Conservation (phyloP, 768 basidiomycete genomes). For the Lactarius evosmus region DNA sequence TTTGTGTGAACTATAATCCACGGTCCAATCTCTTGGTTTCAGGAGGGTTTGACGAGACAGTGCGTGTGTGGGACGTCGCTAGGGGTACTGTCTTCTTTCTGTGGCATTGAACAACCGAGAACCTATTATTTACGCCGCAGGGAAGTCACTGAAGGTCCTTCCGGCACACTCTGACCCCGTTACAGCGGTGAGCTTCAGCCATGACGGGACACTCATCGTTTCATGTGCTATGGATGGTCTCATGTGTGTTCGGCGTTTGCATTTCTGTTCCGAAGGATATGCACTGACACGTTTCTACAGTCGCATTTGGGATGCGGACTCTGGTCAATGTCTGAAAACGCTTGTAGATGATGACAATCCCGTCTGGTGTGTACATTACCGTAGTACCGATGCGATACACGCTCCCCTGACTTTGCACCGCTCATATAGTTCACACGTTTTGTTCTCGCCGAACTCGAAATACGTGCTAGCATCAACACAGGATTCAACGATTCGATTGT, state of each 20-base stretch:
- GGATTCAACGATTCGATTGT: conserved; percentile 90
- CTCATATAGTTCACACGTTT: conserved; percentile 68
- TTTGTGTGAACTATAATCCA: conserved; percentile 90
- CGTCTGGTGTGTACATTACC: conserved; percentile 59
- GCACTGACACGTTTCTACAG: conserved; percentile 42
- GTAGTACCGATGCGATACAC: background rate
- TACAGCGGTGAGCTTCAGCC: conserved; percentile 89
- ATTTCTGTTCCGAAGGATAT: background rate
- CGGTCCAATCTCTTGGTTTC: conserved; percentile 87
- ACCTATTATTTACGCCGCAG: conserved; percentile 39
- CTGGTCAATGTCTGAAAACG: conserved; percentile 97
- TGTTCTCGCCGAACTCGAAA: conserved; percentile 89
- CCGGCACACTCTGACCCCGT: conserved; percentile 98
- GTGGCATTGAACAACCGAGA: background rate
- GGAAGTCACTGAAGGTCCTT: conserved; percentile 78
- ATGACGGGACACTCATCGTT: conserved; percentile 91
- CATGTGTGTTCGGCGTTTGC: conserved; percentile 56
- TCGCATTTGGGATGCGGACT: conserved; percentile 96
- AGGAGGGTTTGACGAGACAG: conserved; percentile 93
- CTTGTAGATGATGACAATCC: conserved; percentile 96
- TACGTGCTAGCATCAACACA: conserved; percentile 90
- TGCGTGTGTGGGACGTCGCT: conserved; percentile 94
- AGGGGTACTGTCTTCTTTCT: conserved; percentile 51
- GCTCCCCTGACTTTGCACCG: conserved; percentile 9
- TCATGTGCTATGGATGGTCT: conserved; percentile 96